Evolutionary conservation across 2,329 filamentous ascomycete genomes (phyloP).

Genomic region (Ophiostoma ulmi): DNA sequence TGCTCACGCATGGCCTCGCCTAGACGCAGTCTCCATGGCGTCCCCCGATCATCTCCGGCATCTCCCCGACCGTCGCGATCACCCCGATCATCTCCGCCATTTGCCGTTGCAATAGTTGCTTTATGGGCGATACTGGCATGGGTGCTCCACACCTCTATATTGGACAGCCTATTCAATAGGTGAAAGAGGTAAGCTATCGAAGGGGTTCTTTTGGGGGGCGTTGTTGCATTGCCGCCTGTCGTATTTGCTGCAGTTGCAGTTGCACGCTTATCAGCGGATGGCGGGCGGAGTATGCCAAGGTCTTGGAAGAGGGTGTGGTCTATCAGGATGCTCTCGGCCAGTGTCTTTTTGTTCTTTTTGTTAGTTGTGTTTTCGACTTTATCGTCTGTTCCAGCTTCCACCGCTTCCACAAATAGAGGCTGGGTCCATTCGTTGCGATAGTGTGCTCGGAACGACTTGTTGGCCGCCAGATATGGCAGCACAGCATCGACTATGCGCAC

Average conservation of each 20-base stretch:
- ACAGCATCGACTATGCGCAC: constrained; percentile 29
- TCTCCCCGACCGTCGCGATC: neutral
- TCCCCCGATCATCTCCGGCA: constrained; percentile 1
- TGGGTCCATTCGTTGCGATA: constrained; percentile 26
- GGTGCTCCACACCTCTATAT: constrained; percentile 1
- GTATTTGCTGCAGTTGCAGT: neutral
- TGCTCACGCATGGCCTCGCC: neutral
- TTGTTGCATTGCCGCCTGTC: neutral
- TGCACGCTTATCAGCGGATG: neutral
- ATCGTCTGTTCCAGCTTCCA: too few relatives aligned
- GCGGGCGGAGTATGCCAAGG: neutral
- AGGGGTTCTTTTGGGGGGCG: neutral
- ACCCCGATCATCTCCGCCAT: constrained; percentile 4
- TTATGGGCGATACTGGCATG: neutral
- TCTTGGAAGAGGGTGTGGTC: constrained; percentile 17
- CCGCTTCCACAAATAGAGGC: neutral
- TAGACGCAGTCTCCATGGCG: neutral
- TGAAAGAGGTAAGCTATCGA: neutral
- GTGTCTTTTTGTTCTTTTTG: neutral
- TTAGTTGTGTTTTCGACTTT: too few relatives aligned
- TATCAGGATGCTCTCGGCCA: constrained; percentile 8
- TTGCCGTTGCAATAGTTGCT: neutral
- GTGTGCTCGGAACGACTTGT: constrained; percentile 26
- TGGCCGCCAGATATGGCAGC: constrained; percentile 29
- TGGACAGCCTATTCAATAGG: constrained; percentile 5